A percentile compares a stretch with the other conserved stretches of the same genome.
Evolutionary conservation across 73 alveolate species (phyloP).

Genomic region (Uronychia binucleata): DNA sequence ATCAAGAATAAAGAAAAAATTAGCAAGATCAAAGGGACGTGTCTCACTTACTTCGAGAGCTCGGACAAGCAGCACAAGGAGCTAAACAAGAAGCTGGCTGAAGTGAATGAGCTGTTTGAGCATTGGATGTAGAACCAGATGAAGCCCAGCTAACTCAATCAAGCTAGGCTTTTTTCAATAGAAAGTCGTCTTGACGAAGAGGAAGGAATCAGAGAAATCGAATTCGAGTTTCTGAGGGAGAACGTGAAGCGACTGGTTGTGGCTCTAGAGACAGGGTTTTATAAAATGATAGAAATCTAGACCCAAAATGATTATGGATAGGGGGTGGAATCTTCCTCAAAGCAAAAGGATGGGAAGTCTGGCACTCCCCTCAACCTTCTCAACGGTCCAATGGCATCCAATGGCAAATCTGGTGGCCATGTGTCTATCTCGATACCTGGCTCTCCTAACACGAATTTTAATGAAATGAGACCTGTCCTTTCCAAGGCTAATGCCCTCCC

Average conservation of each 20-base stretch:
- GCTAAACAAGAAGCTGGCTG: background rate
- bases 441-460: no score
- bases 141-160: background rate
- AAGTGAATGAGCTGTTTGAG: background rate
- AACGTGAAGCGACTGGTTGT: background rate
- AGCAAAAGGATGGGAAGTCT: no score
- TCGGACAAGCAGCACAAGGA: background rate
- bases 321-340: no score
- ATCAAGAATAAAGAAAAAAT: background rate
- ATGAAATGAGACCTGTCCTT: no score
- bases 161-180: background rate
- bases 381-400: no score
- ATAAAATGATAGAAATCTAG: background rate
- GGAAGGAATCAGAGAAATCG: background rate
- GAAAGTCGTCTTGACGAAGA: background rate
- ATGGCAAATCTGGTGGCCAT: no score
- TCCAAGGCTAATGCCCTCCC: no score
- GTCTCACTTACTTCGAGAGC: constrained; percentile 14
- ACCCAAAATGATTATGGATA: no score
- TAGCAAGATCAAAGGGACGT: constrained; percentile 13
- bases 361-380: no score
- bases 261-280: background rate
- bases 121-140: background rate
- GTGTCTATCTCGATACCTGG: no score
- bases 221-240: background rate